phyloP scores from a whole-genome alignment of 176 grass and related monocot genomes.

The Aegilops sharonensis region DNA sequence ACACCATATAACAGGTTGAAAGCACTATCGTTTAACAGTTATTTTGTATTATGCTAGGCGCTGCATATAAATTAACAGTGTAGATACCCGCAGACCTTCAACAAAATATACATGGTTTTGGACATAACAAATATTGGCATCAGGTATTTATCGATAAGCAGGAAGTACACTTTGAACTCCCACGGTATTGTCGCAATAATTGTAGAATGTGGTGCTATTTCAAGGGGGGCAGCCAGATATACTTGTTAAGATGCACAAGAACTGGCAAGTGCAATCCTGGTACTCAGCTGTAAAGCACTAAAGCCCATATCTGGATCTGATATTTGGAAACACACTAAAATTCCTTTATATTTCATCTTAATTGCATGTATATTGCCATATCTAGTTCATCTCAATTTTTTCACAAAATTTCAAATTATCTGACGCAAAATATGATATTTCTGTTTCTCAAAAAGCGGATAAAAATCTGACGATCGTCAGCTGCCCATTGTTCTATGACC shows the following conservation, averaged over 20 bases:
- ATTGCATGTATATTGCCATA: not conserved
- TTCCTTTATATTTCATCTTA: not conserved
- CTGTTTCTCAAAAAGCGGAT: not conserved
- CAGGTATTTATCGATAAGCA: slow-evolving; percentile 3
- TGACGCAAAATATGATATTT: not conserved
- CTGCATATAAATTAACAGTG: not conserved
- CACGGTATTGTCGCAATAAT: not conserved
- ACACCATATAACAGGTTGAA: not conserved
- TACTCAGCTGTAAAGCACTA: too few species aligned
- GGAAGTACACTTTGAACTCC: not conserved
- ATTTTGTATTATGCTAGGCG: not conserved
- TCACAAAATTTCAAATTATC: not conserved
- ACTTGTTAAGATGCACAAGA: not conserved
- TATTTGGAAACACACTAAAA: not conserved
- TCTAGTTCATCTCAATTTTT: not conserved
- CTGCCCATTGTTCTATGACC: not conserved
- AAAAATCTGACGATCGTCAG: not conserved
- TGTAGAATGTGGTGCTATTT: not conserved
- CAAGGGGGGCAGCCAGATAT: not conserved
- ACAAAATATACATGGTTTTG: not conserved
- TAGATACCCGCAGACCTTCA: not conserved
- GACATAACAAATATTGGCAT: not conserved
- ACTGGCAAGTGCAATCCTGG: not conserved
- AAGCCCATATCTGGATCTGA: not conserved
- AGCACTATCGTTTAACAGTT: not conserved